Conservation (phyloP, 257 asterid species). For the Solanum chaucha region DNA sequence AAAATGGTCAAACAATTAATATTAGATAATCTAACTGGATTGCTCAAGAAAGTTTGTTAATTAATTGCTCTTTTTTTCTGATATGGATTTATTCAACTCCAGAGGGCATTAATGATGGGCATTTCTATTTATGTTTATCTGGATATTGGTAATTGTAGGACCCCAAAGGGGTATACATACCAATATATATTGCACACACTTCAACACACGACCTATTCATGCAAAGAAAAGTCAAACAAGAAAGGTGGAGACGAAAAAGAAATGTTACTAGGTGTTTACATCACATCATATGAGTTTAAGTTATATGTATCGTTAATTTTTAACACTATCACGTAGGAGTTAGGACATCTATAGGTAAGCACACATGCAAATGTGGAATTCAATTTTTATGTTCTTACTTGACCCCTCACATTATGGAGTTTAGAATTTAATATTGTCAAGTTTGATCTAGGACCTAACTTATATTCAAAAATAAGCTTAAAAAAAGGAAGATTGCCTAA, state of each 20-base stretch:
- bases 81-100: neutral
- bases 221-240: neutral
- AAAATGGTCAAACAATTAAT: neutral
- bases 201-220: neutral
- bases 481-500: accelerated
- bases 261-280: neutral
- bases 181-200: neutral
- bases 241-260: neutral
- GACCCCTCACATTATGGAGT: neutral
- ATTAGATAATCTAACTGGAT: neutral
- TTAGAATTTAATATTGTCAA: neutral
- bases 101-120: neutral
- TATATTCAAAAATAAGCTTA: accelerated
- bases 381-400: neutral
- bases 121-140: neutral
- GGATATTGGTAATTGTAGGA: neutral
- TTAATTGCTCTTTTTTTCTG: neutral
- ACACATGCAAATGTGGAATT: neutral
- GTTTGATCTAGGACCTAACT: neutral
- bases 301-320: neutral
- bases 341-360: neutral
- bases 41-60: neutral
- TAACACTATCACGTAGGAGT: neutral
- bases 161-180: neutral
- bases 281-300: neutral